Base-by-base conservation (phyloP, 192 early-diverging fungal genomes). In the Kickxella alabastrina region DNA sequence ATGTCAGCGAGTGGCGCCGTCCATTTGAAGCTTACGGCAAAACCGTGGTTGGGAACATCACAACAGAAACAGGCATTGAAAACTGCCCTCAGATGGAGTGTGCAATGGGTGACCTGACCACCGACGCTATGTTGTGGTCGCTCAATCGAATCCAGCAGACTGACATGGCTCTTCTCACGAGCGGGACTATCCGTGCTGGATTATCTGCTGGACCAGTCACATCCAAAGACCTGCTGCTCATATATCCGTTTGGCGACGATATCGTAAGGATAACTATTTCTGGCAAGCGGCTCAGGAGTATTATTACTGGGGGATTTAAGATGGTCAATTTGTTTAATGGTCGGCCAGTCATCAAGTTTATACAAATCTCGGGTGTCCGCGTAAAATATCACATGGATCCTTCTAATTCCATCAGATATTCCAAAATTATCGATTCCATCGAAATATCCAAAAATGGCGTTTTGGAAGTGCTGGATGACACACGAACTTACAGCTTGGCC, bases 141-240 rank as follows among this genome's bases (percentile, higher is more conserved):
- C 63, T 72, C 36, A 44, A 52, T 6, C 56, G 38, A 21, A 23
- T 43, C 39, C 2, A 56, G 55, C 3, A 49, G 41, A 27, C 52
- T 55, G 57, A 56, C 36, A n/a, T 82, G 21, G 84, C 80, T 18
- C 61, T 86, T 25, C 69, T 81, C 34, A 89, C 87, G 59, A 48
- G 78, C 38, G 87, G 85, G 13, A 82, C 81, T 23, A 80, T 89
- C 41, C 78, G 87, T 24, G 75, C 83, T 10, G 78, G 77, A 1
- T 22, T 85, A n/a, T 54, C 59, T 14, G 18, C 37, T 5, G 83
- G 83, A 12, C 64, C 79, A 23, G 54, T 84, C 35, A 79, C 72
- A 9, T 42, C 75, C 39, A 80, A 80, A 43, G 64, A 78, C 44
- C 52, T 87, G 40, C 49, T 83, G 41, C 76, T 81, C 10, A 62